Percentiles rank a stretch among this genome's conserved stretches.
Conservation (phyloP, 345 rosid genomes). For the Camelina neglecta region DNA sequence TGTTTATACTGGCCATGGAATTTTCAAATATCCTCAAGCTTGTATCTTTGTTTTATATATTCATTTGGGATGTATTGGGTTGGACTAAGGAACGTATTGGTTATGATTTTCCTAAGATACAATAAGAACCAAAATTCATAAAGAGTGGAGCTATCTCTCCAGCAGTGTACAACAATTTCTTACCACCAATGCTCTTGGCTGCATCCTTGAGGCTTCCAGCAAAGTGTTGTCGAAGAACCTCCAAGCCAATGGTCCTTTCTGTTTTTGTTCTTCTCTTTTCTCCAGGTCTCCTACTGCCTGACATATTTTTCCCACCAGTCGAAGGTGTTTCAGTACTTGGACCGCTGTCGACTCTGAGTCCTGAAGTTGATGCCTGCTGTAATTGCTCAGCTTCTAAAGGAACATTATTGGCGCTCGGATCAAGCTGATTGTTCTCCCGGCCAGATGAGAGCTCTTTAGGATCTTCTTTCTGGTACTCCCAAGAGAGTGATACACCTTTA, state of each 20-base stretch:
- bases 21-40: conserved; percentile 5
- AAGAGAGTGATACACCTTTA: conserved; percentile 63
- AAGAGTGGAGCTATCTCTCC: conserved; percentile 30
- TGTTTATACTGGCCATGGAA: background rate
- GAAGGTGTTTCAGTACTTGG: conserved; percentile 45
- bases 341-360: conserved; percentile 42
- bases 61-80: conserved; percentile 1
- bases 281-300: conserved; percentile 54
- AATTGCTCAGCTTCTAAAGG: conserved; percentile 49
- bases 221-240: conserved; percentile 82
- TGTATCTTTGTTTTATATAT: conserved; percentile 4
- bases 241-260: conserved; percentile 87
- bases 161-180: conserved; percentile 39
- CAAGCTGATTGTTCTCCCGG: conserved; percentile 50
- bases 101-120: conserved; percentile 17
- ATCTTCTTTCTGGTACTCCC: conserved; percentile 66
- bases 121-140: conserved; percentile 20
- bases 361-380: conserved; percentile 45
- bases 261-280: conserved; percentile 72
- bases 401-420: conserved; percentile 42
- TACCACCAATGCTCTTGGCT: conserved; percentile 94
- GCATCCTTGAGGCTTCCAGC: conserved; percentile 99
- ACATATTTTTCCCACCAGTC: conserved; percentile 42
- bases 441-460: conserved; percentile 54
- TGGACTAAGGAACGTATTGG: conserved; percentile 13